Evolutionary conservation across 1,284 basidiomycete genomes (phyloP), one percentile per base, ranked within the genome.

Genomic region (Trichosporon sp.): DNA sequence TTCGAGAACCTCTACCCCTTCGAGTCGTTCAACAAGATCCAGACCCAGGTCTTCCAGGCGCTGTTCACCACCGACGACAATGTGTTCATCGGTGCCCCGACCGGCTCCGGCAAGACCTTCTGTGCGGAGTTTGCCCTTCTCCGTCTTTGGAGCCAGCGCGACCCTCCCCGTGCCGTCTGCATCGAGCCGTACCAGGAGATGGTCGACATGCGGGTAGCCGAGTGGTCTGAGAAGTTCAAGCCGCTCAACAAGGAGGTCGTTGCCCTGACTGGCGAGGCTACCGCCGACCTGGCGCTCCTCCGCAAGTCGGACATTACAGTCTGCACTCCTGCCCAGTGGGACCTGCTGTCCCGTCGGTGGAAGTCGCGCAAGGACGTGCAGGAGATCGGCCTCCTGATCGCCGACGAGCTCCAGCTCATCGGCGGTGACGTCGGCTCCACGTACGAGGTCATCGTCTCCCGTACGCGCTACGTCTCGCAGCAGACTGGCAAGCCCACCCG

Each of bases 41-140:
- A 99, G 81, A 99, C 95, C 0, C 97, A 99, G 84, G 94, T 97
- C 42, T 99, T 98, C 90, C 96, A 98, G 76, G 94, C 95, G 0
- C 86, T 99, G 0, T 99, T 96, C 83, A 95, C 93, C 0, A 91
- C 93, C 0, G 95, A 98, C 79, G 95, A 98, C 79, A 97, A 95
- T 76, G 91, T 96, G 51, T 93, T 99, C 78, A 90, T 99, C 68
- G 95, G 95, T 27, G 96, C 95, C 0, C 96, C 97, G 0, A 95
- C 95, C 0, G 96, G 97, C 11, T 94, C 92, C 69, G 96, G 97
- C 34, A 99, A 99, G 87, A 98, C 95, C 0, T 91, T 98, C 56
- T 98, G 94, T 76, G 95, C 95, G 0, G 97, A 99, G 83, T 95
- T 99, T 71, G 96, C 96, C 0, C 85, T 99, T 12, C 84, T 98